These are phyloP conservation scores for Chalciporus chontae DNA, from an alignment of 768 basidiomycete species.

Conservation along the genomic window DNA sequence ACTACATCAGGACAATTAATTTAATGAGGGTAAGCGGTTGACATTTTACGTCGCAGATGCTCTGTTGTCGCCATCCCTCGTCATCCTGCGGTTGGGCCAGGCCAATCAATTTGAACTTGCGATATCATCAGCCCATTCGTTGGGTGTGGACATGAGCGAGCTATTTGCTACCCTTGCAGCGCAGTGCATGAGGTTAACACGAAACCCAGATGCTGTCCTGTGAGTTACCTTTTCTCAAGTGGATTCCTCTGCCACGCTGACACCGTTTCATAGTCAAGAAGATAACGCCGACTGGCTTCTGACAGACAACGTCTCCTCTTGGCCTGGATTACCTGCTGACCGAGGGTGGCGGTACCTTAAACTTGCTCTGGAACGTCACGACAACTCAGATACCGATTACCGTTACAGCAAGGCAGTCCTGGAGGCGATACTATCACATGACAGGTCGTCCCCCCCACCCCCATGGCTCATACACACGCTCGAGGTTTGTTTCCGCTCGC, in stretches of 20 bases:
- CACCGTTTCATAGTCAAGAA: slow-evolving; percentile 48
- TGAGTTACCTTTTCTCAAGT: slow-evolving; percentile 32
- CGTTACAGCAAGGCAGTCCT: slow-evolving; percentile 73
- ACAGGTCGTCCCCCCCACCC: slow-evolving; percentile 61
- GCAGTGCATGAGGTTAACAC: slow-evolving; percentile 75
- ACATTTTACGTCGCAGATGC: slow-evolving; percentile 40
- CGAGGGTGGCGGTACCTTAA: slow-evolving; percentile 89
- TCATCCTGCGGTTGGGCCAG: slow-evolving; percentile 78
- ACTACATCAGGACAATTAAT: slow-evolving; percentile 6
- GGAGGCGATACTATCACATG: slow-evolving; percentile 70
- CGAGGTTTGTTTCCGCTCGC: slow-evolving; percentile 45
- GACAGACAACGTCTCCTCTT: slow-evolving; percentile 74
- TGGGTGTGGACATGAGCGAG: slow-evolving; percentile 84
- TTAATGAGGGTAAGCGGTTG: slow-evolving; percentile 11
- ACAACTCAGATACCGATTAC: slow-evolving; percentile 65
- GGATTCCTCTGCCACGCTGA: slow-evolving; percentile 2
- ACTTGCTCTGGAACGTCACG: slow-evolving; percentile 73
- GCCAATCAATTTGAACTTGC: slow-evolving; percentile 77
- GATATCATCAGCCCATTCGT: slow-evolving; percentile 66
- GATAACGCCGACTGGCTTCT: slow-evolving; percentile 81
- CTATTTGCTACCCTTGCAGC: slow-evolving; percentile 73
- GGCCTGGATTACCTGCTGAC: slow-evolving; percentile 77
- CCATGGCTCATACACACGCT: slow-evolving; percentile 80
- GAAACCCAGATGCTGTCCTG: slow-evolving; percentile 57
- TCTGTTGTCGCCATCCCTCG: slow-evolving; percentile 53